phyloP scores from a whole-genome alignment of 2,329 filamentous ascomycete genomes.

The Penicillium sp. region DNA sequence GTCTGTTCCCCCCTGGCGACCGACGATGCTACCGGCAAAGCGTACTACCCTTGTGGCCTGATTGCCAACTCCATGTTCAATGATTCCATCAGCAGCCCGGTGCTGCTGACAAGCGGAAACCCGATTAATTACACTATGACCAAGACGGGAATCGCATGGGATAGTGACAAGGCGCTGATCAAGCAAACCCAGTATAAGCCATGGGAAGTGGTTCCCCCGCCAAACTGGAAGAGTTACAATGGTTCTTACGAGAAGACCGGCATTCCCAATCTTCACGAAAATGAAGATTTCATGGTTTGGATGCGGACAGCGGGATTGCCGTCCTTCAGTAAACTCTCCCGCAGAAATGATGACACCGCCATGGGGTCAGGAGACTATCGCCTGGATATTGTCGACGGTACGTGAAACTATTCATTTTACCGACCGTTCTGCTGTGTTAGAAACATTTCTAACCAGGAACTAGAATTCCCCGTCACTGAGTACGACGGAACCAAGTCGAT shows the following conservation, averaged over 20 bases:
- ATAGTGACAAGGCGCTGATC: slow-evolving; percentile 80
- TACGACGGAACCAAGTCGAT: slow-evolving; percentile 91
- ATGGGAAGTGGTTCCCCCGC: slow-evolving; percentile 75
- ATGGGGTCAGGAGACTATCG: slow-evolving; percentile 77
- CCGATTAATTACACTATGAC: slow-evolving; percentile 74
- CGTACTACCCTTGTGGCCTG: slow-evolving; percentile 92
- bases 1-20: slow-evolving; percentile 76
- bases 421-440: not conserved
- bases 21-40: slow-evolving; percentile 60
- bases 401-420: slow-evolving; percentile 45
- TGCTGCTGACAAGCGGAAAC: slow-evolving; percentile 59
- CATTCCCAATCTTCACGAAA: slow-evolving; percentile 73
- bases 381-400: slow-evolving; percentile 79
- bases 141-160: slow-evolving; percentile 82
- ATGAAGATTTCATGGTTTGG: slow-evolving; percentile 95
- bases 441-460: slow-evolving; percentile 22
- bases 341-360: slow-evolving; percentile 73
- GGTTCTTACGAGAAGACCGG: slow-evolving; percentile 71
- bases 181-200: slow-evolving; percentile 69
- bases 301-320: slow-evolving; percentile 96
- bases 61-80: slow-evolving; percentile 99
- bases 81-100: slow-evolving; percentile 77
- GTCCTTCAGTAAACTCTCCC: slow-evolving; percentile 90
- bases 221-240: slow-evolving; percentile 79
- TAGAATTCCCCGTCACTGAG: slow-evolving; percentile 78